Evolutionary conservation across 345 rosid genomes (phyloP), one percentile per base, ranked within the genome.

Genomic region (Salix caprea): DNA sequence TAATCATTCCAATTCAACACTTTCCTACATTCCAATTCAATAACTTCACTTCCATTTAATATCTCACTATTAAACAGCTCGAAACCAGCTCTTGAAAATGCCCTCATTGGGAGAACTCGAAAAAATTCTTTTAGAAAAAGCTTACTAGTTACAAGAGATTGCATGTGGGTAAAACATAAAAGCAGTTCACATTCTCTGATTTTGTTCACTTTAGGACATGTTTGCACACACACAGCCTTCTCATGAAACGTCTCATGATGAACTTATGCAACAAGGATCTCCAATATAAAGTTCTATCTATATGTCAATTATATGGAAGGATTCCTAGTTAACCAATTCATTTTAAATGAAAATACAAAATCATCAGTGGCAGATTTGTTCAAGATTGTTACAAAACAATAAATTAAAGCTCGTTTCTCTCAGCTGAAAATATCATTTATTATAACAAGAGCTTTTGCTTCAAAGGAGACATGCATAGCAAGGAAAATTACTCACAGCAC

Each of bases 401-500:
- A 7, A 21, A 52, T 52, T 19, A 52, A 52, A 21, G 60, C 23
- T 52, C 60, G 21, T 52, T 52, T 52, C 24, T 52, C 60, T 52
- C 60, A 19, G 60, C 60, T 52, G 60, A n/a, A 52, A 19, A 19
- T 21, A 52, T 7, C 23, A 6, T 52, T 19, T 52, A 52, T 52
- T 52, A 7, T 52, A 52, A 21, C 60, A 52, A 11, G 23, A 7
- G 7, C 24, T 13, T 62, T 26, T 62, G 36, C 32, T 19, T 21
- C 65, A 60, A 24, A 60, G 12, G 28, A 10, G 7, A 60, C 3
- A 26, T 30, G 67, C 36, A 68, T 67, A 34, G 32, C 48, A 21
- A 2, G 26, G 26, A 67, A 65, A 28, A 70, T 58, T 72, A 90
- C 97, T 90, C 88, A 94, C 99, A 65, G 97, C 91, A 71, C 74